Evolutionary conservation across 495 filamentous ascomycete species (phyloP).

Genomic region (Bacidia rubella): DNA sequence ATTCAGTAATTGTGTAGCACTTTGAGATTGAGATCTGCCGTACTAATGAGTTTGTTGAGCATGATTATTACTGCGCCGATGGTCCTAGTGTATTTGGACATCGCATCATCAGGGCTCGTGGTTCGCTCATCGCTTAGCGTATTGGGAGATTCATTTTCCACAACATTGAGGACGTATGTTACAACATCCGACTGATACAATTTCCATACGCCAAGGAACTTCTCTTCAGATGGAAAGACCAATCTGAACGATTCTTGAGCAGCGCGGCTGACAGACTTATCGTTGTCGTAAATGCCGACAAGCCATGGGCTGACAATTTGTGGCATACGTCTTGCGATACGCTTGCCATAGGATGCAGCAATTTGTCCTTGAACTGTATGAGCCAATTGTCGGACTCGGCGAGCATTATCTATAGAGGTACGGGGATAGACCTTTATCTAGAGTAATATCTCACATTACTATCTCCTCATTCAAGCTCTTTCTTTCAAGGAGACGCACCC

Average conservation of each 20-base stretch:
- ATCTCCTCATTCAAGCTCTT: slow-evolving; percentile 5
- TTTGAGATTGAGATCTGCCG: background rate
- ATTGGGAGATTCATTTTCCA: slow-evolving; percentile 57
- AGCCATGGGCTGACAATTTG: slow-evolving; percentile 76
- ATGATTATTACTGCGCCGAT: slow-evolving; percentile 43
- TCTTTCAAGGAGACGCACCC: slow-evolving; percentile 47
- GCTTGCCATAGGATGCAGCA: slow-evolving; percentile 57
- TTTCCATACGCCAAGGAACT: slow-evolving; percentile 59
- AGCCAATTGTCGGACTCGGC: slow-evolving; percentile 74
- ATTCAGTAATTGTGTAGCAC: background rate
- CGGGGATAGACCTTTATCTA: slow-evolving; percentile 79
- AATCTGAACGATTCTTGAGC: slow-evolving; percentile 59
- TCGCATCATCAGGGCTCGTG: slow-evolving; percentile 67
- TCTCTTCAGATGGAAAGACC: slow-evolving; percentile 68
- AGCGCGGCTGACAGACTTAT: slow-evolving; percentile 55
- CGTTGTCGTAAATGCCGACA: slow-evolving; percentile 73
- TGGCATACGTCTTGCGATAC: slow-evolving; percentile 63
- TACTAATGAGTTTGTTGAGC: slow-evolving; percentile 36
- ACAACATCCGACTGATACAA: slow-evolving; percentile 62
- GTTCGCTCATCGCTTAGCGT: slow-evolving; percentile 83
- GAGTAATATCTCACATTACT: slow-evolving; percentile 22
- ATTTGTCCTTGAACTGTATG: slow-evolving; percentile 64
- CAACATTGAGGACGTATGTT: slow-evolving; percentile 64
- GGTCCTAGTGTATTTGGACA: slow-evolving; percentile 72
- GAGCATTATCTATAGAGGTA: slow-evolving; percentile 71